Percentiles rank a stretch among this genome's conserved stretches.
These are phyloP conservation scores for Gnomoniopsis smithogilvyi DNA, from an alignment of 2,329 filamentous ascomycete genomes.

Conservation along the genomic window DNA sequence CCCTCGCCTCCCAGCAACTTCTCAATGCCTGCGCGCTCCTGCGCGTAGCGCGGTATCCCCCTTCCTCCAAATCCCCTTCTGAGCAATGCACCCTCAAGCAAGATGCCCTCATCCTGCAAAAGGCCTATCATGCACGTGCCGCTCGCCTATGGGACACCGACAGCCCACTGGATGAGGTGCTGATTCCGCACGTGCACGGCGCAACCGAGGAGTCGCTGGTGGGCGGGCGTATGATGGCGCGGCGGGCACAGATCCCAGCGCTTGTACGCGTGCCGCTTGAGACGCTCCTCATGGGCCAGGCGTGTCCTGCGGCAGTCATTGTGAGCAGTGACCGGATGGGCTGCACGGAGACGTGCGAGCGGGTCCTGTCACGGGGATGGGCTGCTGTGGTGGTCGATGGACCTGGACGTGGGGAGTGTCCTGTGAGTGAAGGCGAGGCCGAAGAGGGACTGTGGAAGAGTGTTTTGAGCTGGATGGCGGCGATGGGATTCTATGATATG, in stretches of 20 bases:
- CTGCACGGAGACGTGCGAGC: conserved; percentile 57
- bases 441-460: conserved; percentile 61
- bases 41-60: conserved; percentile 68
- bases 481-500: conserved; percentile 52
- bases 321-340: conserved; percentile 62
- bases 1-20: conserved; percentile 58
- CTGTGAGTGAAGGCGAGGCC: conserved; percentile 55
- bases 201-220: neutral
- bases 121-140: conserved; percentile 59
- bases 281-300: conserved; percentile 24
- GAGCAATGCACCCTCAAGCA: conserved; percentile 46
- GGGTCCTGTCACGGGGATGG: conserved; percentile 63
- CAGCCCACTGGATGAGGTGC: conserved; percentile 57
- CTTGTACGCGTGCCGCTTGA: conserved; percentile 58
- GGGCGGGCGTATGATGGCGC: neutral
- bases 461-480: conserved; percentile 56
- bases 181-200: conserved; percentile 52
- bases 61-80: conserved; percentile 25
- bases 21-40: conserved; percentile 65
- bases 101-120: conserved; percentile 63
- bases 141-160: conserved; percentile 41
- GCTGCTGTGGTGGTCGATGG: conserved; percentile 61
- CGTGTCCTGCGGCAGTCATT: conserved; percentile 49
- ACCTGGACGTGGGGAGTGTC: conserved; percentile 65
- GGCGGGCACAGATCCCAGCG: conserved; percentile 47